These are phyloP conservation scores for Physcomitrium patens DNA, from an alignment of 225 moss, liverwort and hornwort species.

Conservation along the genomic window DNA sequence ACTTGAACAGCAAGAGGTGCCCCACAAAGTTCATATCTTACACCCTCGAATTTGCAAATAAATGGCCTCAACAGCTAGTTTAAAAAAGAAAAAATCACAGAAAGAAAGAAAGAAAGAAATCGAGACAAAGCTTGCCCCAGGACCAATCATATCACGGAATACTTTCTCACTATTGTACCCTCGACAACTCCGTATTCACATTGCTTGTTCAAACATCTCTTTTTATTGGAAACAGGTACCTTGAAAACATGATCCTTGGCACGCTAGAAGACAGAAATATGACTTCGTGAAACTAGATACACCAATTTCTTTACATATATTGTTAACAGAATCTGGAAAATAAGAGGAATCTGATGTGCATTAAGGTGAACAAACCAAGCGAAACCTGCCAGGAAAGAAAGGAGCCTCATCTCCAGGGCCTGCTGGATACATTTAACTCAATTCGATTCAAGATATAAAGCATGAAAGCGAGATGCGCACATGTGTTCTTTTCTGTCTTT, in stretches of 20 bases:
- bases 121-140: conserved; percentile 55
- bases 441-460: conserved; percentile 5
- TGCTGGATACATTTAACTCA: not conserved
- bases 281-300: not conserved
- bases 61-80: too few relatives aligned
- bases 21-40: too few relatives aligned
- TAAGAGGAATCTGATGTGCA: not conserved
- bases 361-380: not conserved
- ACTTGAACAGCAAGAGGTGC: too few relatives aligned
- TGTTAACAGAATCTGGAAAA: conserved; percentile 1
- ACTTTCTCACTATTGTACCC: conserved; percentile 92
- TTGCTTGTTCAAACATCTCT: conserved; percentile 80
- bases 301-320: not conserved
- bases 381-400: conserved; percentile 11
- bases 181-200: conserved; percentile 86
- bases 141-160: conserved; percentile 89
- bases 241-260: conserved; percentile 62
- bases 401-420: not conserved
- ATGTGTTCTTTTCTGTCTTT: conserved; percentile 84
- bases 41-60: too few relatives aligned
- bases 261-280: conserved; percentile 45
- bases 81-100: not conserved
- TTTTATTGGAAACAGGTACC: conserved; percentile 72
- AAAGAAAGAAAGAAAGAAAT: not conserved
- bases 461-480: conserved; percentile 17